Percentiles rank a stretch among this genome's conserved stretches.
These are phyloP conservation scores for Pseudogymnoascus sp. DNA, from an alignment of 2,329 filamentous ascomycete species.

Conservation along the genomic window DNA sequence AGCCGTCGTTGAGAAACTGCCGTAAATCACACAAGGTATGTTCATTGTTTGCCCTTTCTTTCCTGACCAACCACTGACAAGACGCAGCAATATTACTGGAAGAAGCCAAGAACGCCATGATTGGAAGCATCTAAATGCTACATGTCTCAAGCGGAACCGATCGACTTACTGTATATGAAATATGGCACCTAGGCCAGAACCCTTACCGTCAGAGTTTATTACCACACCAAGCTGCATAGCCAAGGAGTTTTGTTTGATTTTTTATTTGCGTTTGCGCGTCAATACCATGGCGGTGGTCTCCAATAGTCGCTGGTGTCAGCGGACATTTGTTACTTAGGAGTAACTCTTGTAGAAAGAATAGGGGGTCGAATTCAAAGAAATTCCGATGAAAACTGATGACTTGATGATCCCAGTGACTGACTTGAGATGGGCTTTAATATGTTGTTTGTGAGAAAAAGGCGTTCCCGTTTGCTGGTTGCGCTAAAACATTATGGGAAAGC, in stretches of 20 bases:
- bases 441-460: neutral
- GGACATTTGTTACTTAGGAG: neutral
- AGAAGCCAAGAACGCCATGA: conserved; percentile 53
- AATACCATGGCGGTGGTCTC: conserved; percentile 6
- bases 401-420: neutral
- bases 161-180: conserved; percentile 5
- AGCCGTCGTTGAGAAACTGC: conserved; percentile 81
- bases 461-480: neutral
- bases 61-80: neutral
- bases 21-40: conserved; percentile 95
- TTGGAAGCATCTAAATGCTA: conserved; percentile 15
- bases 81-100: conserved; percentile 62
- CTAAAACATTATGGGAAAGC: neutral
- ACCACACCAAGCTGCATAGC: conserved; percentile 2
- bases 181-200: neutral
- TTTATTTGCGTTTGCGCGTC: neutral
- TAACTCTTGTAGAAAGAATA: conserved; percentile 1
- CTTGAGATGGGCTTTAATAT: neutral
- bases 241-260: conserved; percentile 4
- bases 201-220: conserved; percentile 6
- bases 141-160: neutral
- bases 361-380: neutral
- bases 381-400: neutral
- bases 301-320: neutral
- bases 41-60: conserved; percentile 14